Conservation (phyloP, 495 filamentous ascomycete genomes). For the Lophiotrema nucula region DNA sequence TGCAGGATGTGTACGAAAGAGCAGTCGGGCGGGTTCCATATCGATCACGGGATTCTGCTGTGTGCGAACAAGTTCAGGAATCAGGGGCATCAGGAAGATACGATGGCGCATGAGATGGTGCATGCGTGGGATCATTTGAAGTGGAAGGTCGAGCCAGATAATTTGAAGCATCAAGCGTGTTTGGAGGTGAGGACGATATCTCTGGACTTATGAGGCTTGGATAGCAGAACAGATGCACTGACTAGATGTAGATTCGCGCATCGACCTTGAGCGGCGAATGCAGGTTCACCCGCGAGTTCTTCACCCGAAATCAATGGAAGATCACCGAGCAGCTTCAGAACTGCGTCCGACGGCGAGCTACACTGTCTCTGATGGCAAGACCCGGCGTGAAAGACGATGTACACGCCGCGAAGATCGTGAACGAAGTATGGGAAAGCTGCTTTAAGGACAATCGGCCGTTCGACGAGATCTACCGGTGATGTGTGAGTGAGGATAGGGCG, state of each 20-base stretch:
- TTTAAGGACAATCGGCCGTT: constrained; percentile 92
- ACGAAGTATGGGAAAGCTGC: constrained; percentile 97
- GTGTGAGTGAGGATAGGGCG: neutral
- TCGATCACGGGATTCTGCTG: constrained; percentile 78
- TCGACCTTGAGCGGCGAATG: constrained; percentile 92
- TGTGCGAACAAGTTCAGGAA: constrained; percentile 84
- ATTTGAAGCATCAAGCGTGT: constrained; percentile 87
- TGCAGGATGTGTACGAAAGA: constrained; percentile 71
- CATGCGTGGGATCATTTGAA: constrained; percentile 92
- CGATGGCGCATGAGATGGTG: constrained; percentile 94
- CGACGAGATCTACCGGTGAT: constrained; percentile 86
- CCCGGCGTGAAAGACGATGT: constrained; percentile 81
- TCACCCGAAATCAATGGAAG: constrained; percentile 76
- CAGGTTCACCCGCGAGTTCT: constrained; percentile 83
- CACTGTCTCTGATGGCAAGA: constrained; percentile 68
- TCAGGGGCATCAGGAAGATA: constrained; percentile 81
- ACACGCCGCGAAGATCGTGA: constrained; percentile 83
- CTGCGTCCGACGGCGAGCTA: constrained; percentile 80
- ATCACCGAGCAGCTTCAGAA: constrained; percentile 90
- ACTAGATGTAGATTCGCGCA: constrained; percentile 69
- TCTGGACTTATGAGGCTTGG: no score
- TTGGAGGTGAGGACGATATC: constrained; percentile 88
- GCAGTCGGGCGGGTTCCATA: constrained; percentile 77
- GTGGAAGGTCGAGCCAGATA: constrained; percentile 81
- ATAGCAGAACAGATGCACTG: no score